Evolutionary conservation across 768 basidiomycete genomes (phyloP).

Genomic region (Heimioporus sp.): DNA sequence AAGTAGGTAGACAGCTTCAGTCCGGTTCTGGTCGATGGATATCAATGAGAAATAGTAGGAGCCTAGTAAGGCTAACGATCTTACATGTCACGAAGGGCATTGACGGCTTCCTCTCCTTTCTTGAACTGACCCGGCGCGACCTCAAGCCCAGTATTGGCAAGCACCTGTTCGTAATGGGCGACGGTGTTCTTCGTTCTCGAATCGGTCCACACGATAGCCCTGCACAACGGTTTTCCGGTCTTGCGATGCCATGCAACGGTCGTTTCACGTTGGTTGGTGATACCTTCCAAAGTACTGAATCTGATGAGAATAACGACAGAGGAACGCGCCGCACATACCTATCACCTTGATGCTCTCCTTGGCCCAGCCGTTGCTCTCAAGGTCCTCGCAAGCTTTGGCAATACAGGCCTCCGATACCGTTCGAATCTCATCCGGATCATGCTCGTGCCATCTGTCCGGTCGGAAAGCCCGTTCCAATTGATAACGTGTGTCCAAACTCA

Average conservation of each 20-base stretch:
- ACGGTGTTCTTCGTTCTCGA: slow-evolving; percentile 87
- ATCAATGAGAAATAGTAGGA: background rate
- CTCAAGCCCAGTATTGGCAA: slow-evolving; percentile 74
- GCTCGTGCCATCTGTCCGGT: slow-evolving; percentile 84
- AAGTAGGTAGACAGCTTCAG: slow-evolving; percentile 98
- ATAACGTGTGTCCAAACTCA: slow-evolving; percentile 28
- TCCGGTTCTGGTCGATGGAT: slow-evolving; percentile 60
- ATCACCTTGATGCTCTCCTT: slow-evolving; percentile 87
- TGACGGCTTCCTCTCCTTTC: slow-evolving; percentile 67
- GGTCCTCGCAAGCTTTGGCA: slow-evolving; percentile 59
- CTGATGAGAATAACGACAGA: background rate
- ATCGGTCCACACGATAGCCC: slow-evolving; percentile 95
- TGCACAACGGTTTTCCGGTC: slow-evolving; percentile 87
- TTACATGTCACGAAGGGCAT: slow-evolving; percentile 66
- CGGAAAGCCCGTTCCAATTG: background rate
- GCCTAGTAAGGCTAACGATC: slow-evolving; percentile 22
- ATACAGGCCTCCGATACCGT: slow-evolving; percentile 75
- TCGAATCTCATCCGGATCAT: slow-evolving; percentile 83
- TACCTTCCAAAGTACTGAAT: no score
- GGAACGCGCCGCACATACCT: slow-evolving; percentile 49
- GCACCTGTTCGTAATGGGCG: slow-evolving; percentile 70
- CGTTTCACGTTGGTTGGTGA: slow-evolving; percentile 70
- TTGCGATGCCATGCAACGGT: slow-evolving; percentile 89
- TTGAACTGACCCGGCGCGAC: slow-evolving; percentile 61
- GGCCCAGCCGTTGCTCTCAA: slow-evolving; percentile 76